These are phyloP conservation scores for Debaryomyces psychrophilus DNA, from an alignment of 1,139 yeast species.

Conservation along the genomic window DNA sequence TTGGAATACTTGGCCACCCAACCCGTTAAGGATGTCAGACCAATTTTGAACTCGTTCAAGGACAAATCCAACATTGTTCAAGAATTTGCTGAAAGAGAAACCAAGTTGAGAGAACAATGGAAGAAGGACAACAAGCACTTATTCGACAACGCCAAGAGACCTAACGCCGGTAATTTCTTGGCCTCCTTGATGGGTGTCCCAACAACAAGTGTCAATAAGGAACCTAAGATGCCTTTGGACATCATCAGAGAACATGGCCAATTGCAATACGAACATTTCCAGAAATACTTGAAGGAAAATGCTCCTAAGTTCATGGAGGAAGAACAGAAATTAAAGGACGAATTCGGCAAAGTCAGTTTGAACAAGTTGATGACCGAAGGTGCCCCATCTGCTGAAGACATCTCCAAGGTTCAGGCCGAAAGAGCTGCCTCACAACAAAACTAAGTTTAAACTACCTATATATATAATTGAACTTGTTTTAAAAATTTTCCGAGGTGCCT, in stretches of 20 bases:
- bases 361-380: conserved; percentile 86
- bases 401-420: conserved; percentile 67
- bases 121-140: conserved; percentile 64
- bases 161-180: conserved; percentile 54
- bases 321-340: conserved; percentile 76
- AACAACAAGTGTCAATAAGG: conserved; percentile 49
- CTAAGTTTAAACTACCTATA: neutral
- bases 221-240: conserved; percentile 89
- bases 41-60: conserved; percentile 71
- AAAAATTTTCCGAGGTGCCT: neutral
- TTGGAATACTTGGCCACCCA: conserved; percentile 94
- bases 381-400: conserved; percentile 82
- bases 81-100: conserved; percentile 81
- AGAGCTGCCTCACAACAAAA: conserved; percentile 17
- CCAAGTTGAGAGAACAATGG: conserved; percentile 66
- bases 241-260: conserved; percentile 91
- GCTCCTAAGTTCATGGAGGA: conserved; percentile 85
- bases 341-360: conserved; percentile 77
- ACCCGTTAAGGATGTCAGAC: conserved; percentile 88
- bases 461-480: neutral
- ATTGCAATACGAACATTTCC: conserved; percentile 82
- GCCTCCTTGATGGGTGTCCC: conserved; percentile 67
- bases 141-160: conserved; percentile 35
- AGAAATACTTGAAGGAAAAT: conserved; percentile 81
- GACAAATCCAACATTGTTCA: conserved; percentile 63